These are phyloP conservation scores for Rosa hybrid DNA, from an alignment of 331 rosid species.

Conservation along the genomic window DNA sequence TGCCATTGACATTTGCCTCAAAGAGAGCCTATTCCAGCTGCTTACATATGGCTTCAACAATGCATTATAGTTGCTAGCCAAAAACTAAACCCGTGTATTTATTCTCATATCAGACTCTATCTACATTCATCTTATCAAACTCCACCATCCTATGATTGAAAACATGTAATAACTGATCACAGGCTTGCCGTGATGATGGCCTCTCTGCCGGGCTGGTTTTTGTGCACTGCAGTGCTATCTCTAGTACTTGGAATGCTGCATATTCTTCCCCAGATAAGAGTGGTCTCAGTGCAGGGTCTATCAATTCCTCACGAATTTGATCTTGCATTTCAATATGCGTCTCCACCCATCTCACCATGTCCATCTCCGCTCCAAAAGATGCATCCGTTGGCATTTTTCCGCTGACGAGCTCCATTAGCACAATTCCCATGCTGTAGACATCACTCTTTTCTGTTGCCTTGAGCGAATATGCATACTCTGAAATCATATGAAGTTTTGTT, in stretches of 20 bases:
- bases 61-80: not conserved
- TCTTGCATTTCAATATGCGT: conserved; percentile 47
- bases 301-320: conserved; percentile 46
- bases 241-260: conserved; percentile 74
- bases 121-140: conserved; percentile 46
- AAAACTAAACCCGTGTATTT: not conserved
- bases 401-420: conserved; percentile 84
- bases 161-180: conserved; percentile 65
- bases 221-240: conserved; percentile 80
- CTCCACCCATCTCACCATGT: conserved; percentile 96
- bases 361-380: conserved; percentile 67
- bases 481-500: conserved; percentile 19
- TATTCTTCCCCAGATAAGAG: conserved; percentile 54
- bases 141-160: conserved; percentile 43
- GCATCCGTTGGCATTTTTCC: conserved; percentile 79
- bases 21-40: conserved; percentile 2
- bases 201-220: conserved; percentile 74
- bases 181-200: conserved; percentile 67
- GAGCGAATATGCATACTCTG: conserved; percentile 83
- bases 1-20: not conserved
- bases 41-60: not conserved
- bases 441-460: conserved; percentile 84
- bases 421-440: conserved; percentile 89
- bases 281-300: conserved; percentile 66
- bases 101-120: conserved; percentile 1